Percentiles rank a stretch among this genome's conserved stretches.
These are phyloP conservation scores for Raffaelea albimanens DNA, from an alignment of 2,329 filamentous ascomycete species.

Conservation along the genomic window DNA sequence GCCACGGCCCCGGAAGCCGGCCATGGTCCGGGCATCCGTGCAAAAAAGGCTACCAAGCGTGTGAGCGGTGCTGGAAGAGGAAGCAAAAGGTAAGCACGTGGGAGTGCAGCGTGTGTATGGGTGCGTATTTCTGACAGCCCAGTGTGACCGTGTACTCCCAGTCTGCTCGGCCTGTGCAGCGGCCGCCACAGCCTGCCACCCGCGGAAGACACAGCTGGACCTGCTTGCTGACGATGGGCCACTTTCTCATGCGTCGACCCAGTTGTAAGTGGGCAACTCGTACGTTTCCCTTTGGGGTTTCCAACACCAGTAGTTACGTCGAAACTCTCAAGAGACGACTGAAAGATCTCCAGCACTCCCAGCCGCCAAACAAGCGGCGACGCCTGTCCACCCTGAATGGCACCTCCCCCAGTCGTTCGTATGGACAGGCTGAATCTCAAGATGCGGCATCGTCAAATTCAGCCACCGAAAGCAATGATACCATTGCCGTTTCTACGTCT, in stretches of 20 bases:
- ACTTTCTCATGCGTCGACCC: conserved; percentile 1
- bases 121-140: neutral
- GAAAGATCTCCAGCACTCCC: no score
- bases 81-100: conserved; percentile 19
- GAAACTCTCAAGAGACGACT: neutral
- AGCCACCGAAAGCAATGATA: no score
- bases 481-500: no score
- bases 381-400: no score
- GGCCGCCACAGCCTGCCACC: conserved; percentile 3
- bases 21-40: no score
- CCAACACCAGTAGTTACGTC: no score
- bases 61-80: conserved; percentile 22
- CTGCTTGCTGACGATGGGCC: neutral
- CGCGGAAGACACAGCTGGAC: conserved; percentile 3
- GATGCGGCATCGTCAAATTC: no score
- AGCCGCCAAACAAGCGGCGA: no score
- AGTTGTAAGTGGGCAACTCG: conserved; percentile 1
- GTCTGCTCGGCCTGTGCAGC: conserved; percentile 6
- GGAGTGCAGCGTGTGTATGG: neutral
- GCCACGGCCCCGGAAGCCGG: no score
- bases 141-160: conserved; percentile 1
- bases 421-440: no score
- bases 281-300: no score
- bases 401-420: no score
- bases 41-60: conserved; percentile 16